Conservation (phyloP, 2,329 filamentous ascomycete species). For the Fusarium verrucosum region DNA sequence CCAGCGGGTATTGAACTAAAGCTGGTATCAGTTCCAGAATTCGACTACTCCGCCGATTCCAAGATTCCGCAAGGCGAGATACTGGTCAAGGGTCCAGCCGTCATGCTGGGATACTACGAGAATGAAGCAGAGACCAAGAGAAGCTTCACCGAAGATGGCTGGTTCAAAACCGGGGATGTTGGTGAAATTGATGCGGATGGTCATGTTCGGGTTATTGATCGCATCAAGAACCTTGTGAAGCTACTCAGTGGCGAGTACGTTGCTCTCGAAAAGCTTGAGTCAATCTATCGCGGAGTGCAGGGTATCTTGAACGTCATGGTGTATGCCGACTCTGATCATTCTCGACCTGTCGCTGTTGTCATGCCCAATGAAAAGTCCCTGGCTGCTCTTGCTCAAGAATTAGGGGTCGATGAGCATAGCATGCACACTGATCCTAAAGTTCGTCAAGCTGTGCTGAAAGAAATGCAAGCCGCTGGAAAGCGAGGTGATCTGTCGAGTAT, state of each 20-base stretch:
- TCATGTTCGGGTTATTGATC: conserved; percentile 87
- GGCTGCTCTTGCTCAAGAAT: conserved; percentile 63
- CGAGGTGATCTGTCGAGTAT: conserved; percentile 73
- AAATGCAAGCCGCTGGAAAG: conserved; percentile 71
- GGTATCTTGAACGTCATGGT: conserved; percentile 87
- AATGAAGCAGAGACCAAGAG: conserved; percentile 85
- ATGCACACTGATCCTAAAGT: conserved; percentile 74
- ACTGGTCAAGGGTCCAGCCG: conserved; percentile 79
- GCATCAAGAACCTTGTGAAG: conserved; percentile 98
- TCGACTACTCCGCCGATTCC: conserved; percentile 79
- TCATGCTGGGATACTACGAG: conserved; percentile 81
- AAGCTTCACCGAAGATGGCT: conserved; percentile 81
- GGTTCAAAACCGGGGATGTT: conserved; percentile 97
- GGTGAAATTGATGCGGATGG: conserved; percentile 85
- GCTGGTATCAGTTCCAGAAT: conserved; percentile 86
- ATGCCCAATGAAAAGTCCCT: conserved; percentile 71
- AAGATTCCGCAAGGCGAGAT: conserved; percentile 90
- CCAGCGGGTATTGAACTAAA: conserved; percentile 85
- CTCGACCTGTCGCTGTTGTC: conserved; percentile 84
- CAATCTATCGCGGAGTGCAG: conserved; percentile 80
- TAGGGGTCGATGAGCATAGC: conserved; percentile 71
- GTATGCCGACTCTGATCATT: conserved; percentile 77
- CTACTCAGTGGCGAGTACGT: conserved; percentile 95
- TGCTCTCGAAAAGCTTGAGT: conserved; percentile 95
- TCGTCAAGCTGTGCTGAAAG: conserved; percentile 67